A percentile compares a stretch with the other conserved stretches of the same genome.
phyloP scores from a whole-genome alignment of 371 early-diverging fungal species.

The Lichtheimia hyalospora region DNA sequence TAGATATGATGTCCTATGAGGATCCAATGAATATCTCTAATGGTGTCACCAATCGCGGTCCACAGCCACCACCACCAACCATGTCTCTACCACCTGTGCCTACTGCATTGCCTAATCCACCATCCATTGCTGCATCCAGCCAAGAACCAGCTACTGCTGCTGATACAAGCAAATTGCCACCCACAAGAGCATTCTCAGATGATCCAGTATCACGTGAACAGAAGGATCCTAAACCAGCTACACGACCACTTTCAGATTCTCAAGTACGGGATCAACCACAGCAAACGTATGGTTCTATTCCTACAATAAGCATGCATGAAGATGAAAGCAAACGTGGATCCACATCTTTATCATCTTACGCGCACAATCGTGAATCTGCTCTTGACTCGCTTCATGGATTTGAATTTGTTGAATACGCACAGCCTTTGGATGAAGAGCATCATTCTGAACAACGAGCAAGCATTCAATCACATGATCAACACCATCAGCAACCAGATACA shows the following conservation, averaged over 20 bases:
- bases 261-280: neutral
- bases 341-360: neutral
- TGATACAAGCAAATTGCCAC: no score
- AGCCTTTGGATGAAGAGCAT: neutral
- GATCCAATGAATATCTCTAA: neutral
- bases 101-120: constrained; percentile 3
- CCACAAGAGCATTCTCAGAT: neutral
- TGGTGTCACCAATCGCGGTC: constrained; percentile 1
- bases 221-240: neutral
- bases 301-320: neutral
- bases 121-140: neutral
- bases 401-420: no score
- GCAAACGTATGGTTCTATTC: neutral
- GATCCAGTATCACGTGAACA: neutral
- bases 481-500: constrained; percentile 3
- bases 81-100: constrained; percentile 5
- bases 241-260: neutral
- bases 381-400: neutral
- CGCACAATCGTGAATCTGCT: neutral
- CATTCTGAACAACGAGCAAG: neutral
- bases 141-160: neutral
- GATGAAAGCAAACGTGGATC: neutral
- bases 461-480: neutral
- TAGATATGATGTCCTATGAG: constrained; percentile 5
- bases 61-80: constrained; percentile 8